Percentiles rank a stretch among this genome's conserved stretches.
These are phyloP conservation scores for Taphrina betulina DNA, from an alignment of 1,139 yeast species.

Conservation along the genomic window DNA sequence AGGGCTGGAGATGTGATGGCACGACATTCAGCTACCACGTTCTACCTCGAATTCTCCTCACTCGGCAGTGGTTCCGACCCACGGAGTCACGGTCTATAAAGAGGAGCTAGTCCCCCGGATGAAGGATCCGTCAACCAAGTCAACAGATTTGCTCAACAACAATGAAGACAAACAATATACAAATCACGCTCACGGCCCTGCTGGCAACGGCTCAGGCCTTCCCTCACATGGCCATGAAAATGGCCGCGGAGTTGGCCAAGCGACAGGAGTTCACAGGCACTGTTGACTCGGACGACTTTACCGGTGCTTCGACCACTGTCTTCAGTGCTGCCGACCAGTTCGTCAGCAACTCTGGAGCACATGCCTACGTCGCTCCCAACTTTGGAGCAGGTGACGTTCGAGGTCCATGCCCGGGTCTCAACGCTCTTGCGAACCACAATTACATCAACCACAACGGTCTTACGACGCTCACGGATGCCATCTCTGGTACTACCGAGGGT, in stretches of 20 bases:
- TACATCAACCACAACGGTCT: constrained; percentile 24
- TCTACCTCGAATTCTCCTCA: no score
- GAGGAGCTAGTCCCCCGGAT: no score
- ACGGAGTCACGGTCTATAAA: no score
- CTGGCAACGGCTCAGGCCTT: constrained; percentile 20
- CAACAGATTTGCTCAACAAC: no score
- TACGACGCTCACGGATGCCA: constrained; percentile 20
- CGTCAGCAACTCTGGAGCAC: constrained; percentile 9
- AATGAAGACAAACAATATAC: not conserved
- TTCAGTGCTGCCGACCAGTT: constrained; percentile 22
- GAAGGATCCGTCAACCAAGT: no score
- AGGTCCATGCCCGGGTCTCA: constrained; percentile 29
- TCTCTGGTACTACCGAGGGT: constrained; percentile 20
- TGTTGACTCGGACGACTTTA: constrained; percentile 1
- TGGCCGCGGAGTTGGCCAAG: constrained; percentile 19
- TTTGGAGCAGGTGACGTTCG: constrained; percentile 27
- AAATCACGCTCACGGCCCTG: constrained; percentile 22
- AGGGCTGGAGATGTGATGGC: no score
- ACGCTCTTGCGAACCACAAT: constrained; percentile 27
- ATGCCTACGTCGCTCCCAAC: constrained; percentile 24
- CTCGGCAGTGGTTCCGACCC: no score
- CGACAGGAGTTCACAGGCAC: constrained; percentile 3
- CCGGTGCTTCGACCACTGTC: constrained; percentile 15
- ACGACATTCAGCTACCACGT: no score
- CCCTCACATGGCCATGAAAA: constrained; percentile 28